Evolutionary conservation across 345 rosid genomes (phyloP), one percentile per base, ranked within the genome.

Genomic region (Gossypium australe): DNA sequence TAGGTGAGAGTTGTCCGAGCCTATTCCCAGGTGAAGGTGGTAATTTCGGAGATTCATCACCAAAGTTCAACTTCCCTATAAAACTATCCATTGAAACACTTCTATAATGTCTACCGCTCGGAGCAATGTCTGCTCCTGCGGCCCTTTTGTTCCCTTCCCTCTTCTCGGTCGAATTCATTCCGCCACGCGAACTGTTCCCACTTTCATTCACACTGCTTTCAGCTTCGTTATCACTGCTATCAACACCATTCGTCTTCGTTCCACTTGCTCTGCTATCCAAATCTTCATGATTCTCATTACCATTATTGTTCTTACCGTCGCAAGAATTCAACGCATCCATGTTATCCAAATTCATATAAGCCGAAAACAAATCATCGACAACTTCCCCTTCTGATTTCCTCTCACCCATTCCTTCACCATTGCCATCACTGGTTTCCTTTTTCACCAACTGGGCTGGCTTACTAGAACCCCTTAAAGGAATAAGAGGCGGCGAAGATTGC

Each of bases 61-160:
- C 87, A 17, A 93, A 89, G 72, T 89, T 88, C 83, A 93, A 72
- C 82, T 88, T 90, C 18, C 80, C 97, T 89, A 93, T 91, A 77
- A 93, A 91, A 83, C 98, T 95, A 78, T 95, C 99, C 82, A 91
- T 91, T 8, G 99, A 95, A 77, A 93, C 85, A 85, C 99, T 95
- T 84, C 99, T 85, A 76, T 77, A 91, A 80, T 95, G 99, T 75
- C 97, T 85, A 59, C 77, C 65, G 1, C 92, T 81, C 17, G 93
- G 87, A 83, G 93, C 86, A 76, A 93, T 85, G 59, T 93, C 99
- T 17, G 84, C 91, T 18, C 85, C 97, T 0, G 97, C 98, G 73
- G 86, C 83, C 80, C 98, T 89, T 85, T 95, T 94, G 27, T 83
- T 75, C 59, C 97, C 92, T 70, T 88, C 97, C 78, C 86, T 86